Evolutionary conservation across 148 eudicot genomes (phyloP), one percentile per base, ranked within the genome.

Genomic region (Chenopodium suecicum): DNA sequence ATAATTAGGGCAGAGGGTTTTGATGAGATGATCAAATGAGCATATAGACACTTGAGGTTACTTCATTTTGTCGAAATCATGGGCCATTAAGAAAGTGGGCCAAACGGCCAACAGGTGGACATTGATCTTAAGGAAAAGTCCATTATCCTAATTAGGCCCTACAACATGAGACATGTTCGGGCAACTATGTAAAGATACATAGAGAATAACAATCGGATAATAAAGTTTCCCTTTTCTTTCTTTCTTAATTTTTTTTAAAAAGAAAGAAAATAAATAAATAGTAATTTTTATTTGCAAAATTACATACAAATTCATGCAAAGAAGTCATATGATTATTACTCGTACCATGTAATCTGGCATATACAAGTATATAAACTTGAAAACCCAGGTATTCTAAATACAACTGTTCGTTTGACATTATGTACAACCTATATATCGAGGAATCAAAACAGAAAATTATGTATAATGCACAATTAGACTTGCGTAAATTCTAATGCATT

Each of bases 401-500:
- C 54, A 80, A 46, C 47, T 41, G 27, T 7, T 12, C 16, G 37
- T 23, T 10, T 58, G n/a, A 10, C 48, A n/a, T 7, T 81, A 81
- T 81, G 78, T 65, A 82, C 84, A 76, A 7, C 65, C 54, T 14
- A 44, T 10, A 25, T 58, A 54, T 67, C 17, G 23, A 67, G 32
- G 22, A 34, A 70, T 14, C 5, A 17, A 56, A 17, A 13, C 5
- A 37, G 56, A 20, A 19, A 41, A 5, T 41, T 41, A 41, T 0
- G 52, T 44, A 71, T n/a, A 9, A 14, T 12, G 58, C n/a, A 63
- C 8, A 27, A 1, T 3, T 7, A 32, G 16, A 95, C 84, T 84
- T 96, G 93, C 46, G 97, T 88, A 80, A 96, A 96, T 83, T 96
- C 99, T 44, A 96, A 89, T 31, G 97, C 99, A 78, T 96, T 96